Conservation (phyloP, 495 filamentous ascomycete genomes). For the Aspergillus mulundensis region DNA sequence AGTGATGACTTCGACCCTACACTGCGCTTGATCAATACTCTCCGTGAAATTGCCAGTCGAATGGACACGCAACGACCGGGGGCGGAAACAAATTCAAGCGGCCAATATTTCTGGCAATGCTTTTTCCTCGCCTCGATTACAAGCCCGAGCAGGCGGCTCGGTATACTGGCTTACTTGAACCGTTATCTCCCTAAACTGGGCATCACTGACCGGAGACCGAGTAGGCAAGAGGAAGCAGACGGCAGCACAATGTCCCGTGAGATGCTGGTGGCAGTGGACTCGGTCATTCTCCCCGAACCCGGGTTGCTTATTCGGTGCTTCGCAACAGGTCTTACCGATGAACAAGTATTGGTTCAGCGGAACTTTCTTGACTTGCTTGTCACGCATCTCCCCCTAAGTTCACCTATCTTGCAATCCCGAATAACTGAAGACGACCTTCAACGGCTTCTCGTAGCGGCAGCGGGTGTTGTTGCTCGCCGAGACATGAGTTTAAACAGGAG, state of each 20-base stretch:
- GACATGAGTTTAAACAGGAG: constrained; percentile 96
- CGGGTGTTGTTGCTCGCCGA: constrained; percentile 75
- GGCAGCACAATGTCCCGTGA: constrained; percentile 21
- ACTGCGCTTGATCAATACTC: constrained; percentile 67
- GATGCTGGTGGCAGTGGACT: constrained; percentile 51
- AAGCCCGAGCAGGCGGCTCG: constrained; percentile 73
- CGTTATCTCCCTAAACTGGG: constrained; percentile 75
- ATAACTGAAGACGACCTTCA: constrained; percentile 72
- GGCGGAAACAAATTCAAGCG: constrained; percentile 53
- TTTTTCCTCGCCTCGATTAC: constrained; percentile 93
- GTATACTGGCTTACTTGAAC: constrained; percentile 78
- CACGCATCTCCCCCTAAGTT: constrained; percentile 85
- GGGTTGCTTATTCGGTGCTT: constrained; percentile 88
- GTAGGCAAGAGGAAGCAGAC: constrained; percentile 24
- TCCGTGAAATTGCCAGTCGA: constrained; percentile 63
- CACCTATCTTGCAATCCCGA: constrained; percentile 68
- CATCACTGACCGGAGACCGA: constrained; percentile 32
- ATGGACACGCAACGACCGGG: constrained; percentile 39
- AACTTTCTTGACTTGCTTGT: constrained; percentile 93
- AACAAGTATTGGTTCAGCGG: constrained; percentile 85
- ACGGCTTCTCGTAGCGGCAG: constrained; percentile 74
- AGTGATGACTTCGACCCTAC: constrained; percentile 96
- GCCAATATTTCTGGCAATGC: constrained; percentile 97
- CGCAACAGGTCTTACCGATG: constrained; percentile 81
- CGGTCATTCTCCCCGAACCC: constrained; percentile 89